Base-by-base conservation (phyloP, 257 asterid species). In the Verbascum thapsus region DNA sequence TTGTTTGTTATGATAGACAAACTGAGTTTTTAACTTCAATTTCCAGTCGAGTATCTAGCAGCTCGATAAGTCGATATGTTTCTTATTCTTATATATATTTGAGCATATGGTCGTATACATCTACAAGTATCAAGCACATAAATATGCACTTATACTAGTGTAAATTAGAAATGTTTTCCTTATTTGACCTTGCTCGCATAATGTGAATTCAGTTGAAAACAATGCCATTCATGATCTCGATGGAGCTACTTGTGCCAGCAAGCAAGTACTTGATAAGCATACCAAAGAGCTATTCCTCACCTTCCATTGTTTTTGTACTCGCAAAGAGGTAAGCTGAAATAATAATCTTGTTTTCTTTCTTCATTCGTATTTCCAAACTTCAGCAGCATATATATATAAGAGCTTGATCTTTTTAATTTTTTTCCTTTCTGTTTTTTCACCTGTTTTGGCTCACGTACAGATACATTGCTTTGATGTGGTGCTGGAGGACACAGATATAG, bases 251-350 rank as follows among this genome's bases (percentile, higher is more conserved):
- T 32, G 41, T 17, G 80, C 73, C 0, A 71, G 68, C 0, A 76
- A 58, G 62, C 78, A 81, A 67, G 67, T 54, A 38, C 69, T 77
- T 23, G 89, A 83, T 47, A 81, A 78, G 63, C 80, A 80, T 58
- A 81, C 80, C 40, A 81, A 66, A 44, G 95, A 88, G 39, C 41
- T 91, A 11, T 76, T 91, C 66, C 76, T 83, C 58, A 65, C 88
- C 59, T 91, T 80, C 69, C 98, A 84, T 76, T 88, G 96, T 75
- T 88, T 76, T 57, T 91, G 98, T 53, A 70, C 84, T 1, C 81
- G 98, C 23, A 88, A 91, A 82, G 91, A 91, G 5, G 98, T 91
- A 76, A 53, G 88, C 41, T 20, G 2, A 47, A 22, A 68, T 6
- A 5, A 17, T 20, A 0, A 6, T 15, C 19, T 50, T 43, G 11